phyloP scores from a whole-genome alignment of 805 yeast species.

The Nakazawaea siamensis region DNA sequence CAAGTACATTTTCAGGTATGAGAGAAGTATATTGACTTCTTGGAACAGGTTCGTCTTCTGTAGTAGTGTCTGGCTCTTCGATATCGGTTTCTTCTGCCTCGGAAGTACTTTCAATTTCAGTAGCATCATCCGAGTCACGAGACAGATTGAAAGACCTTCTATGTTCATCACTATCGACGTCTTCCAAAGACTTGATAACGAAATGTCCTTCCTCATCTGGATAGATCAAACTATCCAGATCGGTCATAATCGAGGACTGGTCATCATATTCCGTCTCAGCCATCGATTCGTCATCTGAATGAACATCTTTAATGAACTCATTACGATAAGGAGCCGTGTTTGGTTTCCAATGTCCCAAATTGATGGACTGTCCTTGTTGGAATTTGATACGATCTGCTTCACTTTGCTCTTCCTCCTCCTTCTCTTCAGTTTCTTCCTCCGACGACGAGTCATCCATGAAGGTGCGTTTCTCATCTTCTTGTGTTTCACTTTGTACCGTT shows the following conservation, averaged over 20 bases:
- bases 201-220: constrained; percentile 29
- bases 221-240: constrained; percentile 4
- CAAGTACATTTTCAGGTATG: background rate
- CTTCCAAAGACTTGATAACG: constrained; percentile 5
- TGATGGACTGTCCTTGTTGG: constrained; percentile 21
- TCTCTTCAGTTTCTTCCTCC: background rate
- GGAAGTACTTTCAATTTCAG: background rate
- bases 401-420: constrained; percentile 14
- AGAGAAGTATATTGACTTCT: constrained; percentile 1
- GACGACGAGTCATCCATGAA: background rate
- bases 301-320: constrained; percentile 36
- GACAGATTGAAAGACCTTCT: background rate
- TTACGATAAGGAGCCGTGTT: constrained; percentile 43
- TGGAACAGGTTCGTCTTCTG: constrained; percentile 10
- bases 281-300: constrained; percentile 24
- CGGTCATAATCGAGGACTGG: constrained; percentile 11
- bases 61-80: background rate
- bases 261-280: constrained; percentile 13
- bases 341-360: constrained; percentile 53
- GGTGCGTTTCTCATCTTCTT: background rate
- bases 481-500: background rate
- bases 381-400: constrained; percentile 11
- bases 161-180: background rate
- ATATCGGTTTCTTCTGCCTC: constrained; percentile 7
- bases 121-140: background rate